Conservation (phyloP, 176 grass and related monocot species). For the Carex cristatella region DNA sequence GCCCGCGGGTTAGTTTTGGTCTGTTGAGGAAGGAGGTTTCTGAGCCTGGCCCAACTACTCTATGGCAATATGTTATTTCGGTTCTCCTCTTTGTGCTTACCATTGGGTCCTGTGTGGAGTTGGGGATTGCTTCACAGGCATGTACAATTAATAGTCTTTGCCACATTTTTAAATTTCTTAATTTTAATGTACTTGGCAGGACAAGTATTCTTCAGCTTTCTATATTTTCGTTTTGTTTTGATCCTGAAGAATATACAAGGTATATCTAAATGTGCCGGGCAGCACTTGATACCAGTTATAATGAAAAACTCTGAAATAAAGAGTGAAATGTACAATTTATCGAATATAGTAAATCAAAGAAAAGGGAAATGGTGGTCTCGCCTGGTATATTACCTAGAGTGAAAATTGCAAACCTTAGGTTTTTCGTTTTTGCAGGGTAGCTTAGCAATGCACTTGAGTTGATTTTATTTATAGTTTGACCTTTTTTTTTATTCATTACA, state of each 20-base stretch:
- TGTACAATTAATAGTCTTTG: neutral
- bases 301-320: neutral
- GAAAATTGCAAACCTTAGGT: constrained; percentile 18
- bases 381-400: neutral
- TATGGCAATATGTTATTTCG: constrained; percentile 99
- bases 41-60: constrained; percentile 82
- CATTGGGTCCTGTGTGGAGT: constrained; percentile 78
- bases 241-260: neutral
- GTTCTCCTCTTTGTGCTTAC: constrained; percentile 86
- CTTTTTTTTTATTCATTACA: constrained; percentile 18
- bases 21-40: constrained; percentile 94
- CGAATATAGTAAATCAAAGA: neutral
- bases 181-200: neutral
- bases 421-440: constrained; percentile 6
- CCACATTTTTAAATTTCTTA: neutral
- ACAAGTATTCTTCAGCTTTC: neutral
- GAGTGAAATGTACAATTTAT: neutral
- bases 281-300: neutral
- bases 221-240: neutral
- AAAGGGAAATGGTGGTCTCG: neutral
- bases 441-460: neutral
- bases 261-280: neutral
- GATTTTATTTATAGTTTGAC: neutral
- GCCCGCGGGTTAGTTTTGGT: constrained; percentile 87
- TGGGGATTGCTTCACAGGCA: constrained; percentile 98